A percentile compares a stretch with the other conserved stretches of the same genome.
These are phyloP conservation scores for Fusarium graminum DNA, from an alignment of 2,329 filamentous ascomycete species.

Conservation along the genomic window DNA sequence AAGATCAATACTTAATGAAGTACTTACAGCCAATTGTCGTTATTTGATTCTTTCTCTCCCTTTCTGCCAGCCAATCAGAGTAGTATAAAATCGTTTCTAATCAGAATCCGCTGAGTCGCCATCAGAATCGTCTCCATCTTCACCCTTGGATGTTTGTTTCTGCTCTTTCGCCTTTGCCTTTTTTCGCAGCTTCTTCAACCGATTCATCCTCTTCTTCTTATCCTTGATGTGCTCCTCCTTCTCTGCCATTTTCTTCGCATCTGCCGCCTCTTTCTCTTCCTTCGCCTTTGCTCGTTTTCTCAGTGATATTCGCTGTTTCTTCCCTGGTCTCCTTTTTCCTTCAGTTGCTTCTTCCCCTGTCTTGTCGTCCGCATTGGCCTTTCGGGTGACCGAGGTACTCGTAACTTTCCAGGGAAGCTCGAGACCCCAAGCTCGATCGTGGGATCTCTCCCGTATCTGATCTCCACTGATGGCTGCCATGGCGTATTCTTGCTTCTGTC, in stretches of 20 bases:
- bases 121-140: constrained; percentile 41
- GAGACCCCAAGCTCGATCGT: constrained; percentile 65
- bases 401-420: constrained; percentile 72
- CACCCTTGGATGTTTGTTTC: constrained; percentile 55
- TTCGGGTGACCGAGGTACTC: constrained; percentile 56
- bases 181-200: constrained; percentile 70
- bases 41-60: background rate
- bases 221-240: constrained; percentile 70
- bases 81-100: constrained; percentile 4
- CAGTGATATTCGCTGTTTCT: constrained; percentile 68
- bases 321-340: constrained; percentile 64
- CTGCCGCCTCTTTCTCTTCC: constrained; percentile 57
- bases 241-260: constrained; percentile 56
- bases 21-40: background rate
- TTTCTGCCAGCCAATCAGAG: background rate
- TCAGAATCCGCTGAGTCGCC: constrained; percentile 36
- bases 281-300: constrained; percentile 60
- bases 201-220: constrained; percentile 73
- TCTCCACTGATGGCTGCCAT: constrained; percentile 65
- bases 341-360: constrained; percentile 35
- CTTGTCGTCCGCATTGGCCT: constrained; percentile 34
- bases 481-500: constrained; percentile 57
- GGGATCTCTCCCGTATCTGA: constrained; percentile 62
- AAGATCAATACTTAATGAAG: background rate
- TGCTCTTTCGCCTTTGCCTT: constrained; percentile 69